A percentile compares a stretch with the other conserved stretches of the same genome.
phyloP scores from a whole-genome alignment of 805 yeast species.

The Metschnikowia baotianmanensis region DNA sequence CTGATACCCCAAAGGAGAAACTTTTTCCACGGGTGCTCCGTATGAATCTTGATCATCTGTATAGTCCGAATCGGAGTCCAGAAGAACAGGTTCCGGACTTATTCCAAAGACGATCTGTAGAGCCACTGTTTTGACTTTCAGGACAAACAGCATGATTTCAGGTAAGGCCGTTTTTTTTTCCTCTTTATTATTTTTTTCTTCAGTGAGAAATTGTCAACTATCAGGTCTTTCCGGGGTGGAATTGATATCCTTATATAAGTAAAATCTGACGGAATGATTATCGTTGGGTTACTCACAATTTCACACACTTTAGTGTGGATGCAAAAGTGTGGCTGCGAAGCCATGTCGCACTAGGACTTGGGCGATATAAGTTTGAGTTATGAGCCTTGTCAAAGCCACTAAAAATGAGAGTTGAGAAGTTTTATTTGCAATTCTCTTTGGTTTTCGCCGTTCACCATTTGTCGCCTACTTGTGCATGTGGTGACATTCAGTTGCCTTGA shows the following conservation, averaged over 20 bases:
- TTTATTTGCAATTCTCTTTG: too few species aligned
- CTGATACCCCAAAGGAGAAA: constrained; percentile 41
- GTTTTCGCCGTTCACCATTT: too few species aligned
- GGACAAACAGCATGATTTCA: constrained; percentile 7
- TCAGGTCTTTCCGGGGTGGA: background rate
- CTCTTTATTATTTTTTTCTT: background rate
- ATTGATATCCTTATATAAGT: background rate
- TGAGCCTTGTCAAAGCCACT: too few species aligned
- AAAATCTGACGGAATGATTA: too few species aligned
- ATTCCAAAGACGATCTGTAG: constrained; percentile 15
- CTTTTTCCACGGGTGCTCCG: constrained; percentile 43
- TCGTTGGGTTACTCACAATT: too few species aligned
- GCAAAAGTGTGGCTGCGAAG: constrained; percentile 1
- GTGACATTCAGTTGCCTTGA: too few species aligned
- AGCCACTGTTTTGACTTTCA: constrained; percentile 8
- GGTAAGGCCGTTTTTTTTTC: too few species aligned
- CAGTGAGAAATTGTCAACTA: background rate
- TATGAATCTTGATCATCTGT: constrained; percentile 19
- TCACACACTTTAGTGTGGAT: too few species aligned
- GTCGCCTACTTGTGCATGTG: too few species aligned
- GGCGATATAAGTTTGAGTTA: too few species aligned
- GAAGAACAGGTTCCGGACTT: constrained; percentile 6
- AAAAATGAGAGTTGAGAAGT: too few species aligned
- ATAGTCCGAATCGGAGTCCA: constrained; percentile 6
- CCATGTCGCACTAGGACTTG: too few species aligned